Percentiles rank a stretch among this genome's conserved stretches.
These are phyloP conservation scores for Thraustotheca clavata DNA, from an alignment of 352 stramenopile species.

Conservation along the genomic window DNA sequence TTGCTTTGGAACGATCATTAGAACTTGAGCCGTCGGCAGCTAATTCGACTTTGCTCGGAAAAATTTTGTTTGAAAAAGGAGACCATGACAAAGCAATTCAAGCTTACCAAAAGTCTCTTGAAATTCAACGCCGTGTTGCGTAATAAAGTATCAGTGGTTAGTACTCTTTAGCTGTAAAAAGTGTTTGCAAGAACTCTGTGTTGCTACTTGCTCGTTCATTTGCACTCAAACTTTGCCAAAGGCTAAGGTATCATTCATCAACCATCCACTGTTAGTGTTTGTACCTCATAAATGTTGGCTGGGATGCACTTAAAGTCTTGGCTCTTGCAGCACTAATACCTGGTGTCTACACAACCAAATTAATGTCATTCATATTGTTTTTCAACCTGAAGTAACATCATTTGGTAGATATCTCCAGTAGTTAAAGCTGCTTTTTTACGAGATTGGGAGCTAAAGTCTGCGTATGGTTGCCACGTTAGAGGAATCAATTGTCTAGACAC, in stretches of 20 bases:
- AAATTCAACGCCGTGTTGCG: slow-evolving; percentile 35
- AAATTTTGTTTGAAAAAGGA: slow-evolving; percentile 83
- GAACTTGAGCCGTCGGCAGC: slow-evolving; percentile 67
- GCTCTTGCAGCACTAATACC: neutral
- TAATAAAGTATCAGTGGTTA: neutral
- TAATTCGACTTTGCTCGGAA: slow-evolving; percentile 76
- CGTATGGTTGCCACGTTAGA: slow-evolving; percentile 25
- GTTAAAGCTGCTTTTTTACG: slow-evolving; percentile 68
- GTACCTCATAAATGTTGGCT: neutral
- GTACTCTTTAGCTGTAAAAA: neutral
- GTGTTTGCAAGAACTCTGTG: neutral
- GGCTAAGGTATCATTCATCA: neutral
- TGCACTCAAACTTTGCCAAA: neutral
- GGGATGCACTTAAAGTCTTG: neutral
- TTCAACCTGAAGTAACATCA: slow-evolving; percentile 75
- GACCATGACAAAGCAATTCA: slow-evolving; percentile 81
- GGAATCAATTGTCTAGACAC: slow-evolving; percentile 7
- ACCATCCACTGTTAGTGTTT: neutral
- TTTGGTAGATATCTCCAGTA: slow-evolving; percentile 64
- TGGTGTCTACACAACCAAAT: too few species aligned
- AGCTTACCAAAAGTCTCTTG: slow-evolving; percentile 75
- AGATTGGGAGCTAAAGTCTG: slow-evolving; percentile 63
- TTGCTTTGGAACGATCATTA: slow-evolving; percentile 51
- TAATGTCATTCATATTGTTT: neutral
- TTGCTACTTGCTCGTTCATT: neutral